These are phyloP conservation scores for Casaregolazyma lundiana DNA, from an alignment of 1,139 yeast genomes.

Conservation along the genomic window DNA sequence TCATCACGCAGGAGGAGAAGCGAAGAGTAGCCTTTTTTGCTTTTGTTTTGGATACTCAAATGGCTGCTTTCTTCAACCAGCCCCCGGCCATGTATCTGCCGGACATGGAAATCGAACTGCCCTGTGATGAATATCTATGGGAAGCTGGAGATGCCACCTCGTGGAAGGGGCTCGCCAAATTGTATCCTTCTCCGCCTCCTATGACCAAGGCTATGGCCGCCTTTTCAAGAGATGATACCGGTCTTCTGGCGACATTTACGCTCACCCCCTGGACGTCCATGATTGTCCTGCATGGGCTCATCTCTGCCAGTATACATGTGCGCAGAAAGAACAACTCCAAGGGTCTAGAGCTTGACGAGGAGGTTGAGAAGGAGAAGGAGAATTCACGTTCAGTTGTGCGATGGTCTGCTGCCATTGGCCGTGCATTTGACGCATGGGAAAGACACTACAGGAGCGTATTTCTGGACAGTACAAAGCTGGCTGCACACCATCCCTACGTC, in stretches of 20 bases:
- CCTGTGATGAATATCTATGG: slow-evolving; percentile 27
- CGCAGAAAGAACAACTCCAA: slow-evolving; percentile 18
- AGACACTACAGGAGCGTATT: slow-evolving; percentile 24
- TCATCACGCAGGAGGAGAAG: slow-evolving; percentile 23
- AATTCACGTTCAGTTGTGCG: not conserved
- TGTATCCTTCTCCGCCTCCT: slow-evolving; percentile 21
- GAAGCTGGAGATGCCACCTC: slow-evolving; percentile 23
- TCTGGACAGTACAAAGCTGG: slow-evolving; percentile 21
- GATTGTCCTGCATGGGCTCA: slow-evolving; percentile 25
- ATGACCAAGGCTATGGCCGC: slow-evolving; percentile 21
- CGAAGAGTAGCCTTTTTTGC: slow-evolving; percentile 27
- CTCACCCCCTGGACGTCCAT: slow-evolving; percentile 29
- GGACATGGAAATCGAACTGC: slow-evolving; percentile 23
- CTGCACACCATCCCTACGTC: slow-evolving; percentile 26
- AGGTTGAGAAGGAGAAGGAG: not conserved
- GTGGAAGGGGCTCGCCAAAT: slow-evolving; percentile 17
- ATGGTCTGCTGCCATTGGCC: slow-evolving; percentile 23
- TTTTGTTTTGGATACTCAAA: slow-evolving; percentile 27
- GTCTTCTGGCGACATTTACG: slow-evolving; percentile 15
- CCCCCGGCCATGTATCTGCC: slow-evolving; percentile 27
- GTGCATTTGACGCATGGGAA: slow-evolving; percentile 25
- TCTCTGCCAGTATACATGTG: slow-evolving; percentile 27
- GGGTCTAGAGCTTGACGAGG: not conserved
- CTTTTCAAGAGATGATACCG: slow-evolving; percentile 20
- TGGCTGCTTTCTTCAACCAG: slow-evolving; percentile 24